Base-by-base conservation (phyloP, 2,329 filamentous ascomycete genomes). In the Chalara sp. region DNA sequence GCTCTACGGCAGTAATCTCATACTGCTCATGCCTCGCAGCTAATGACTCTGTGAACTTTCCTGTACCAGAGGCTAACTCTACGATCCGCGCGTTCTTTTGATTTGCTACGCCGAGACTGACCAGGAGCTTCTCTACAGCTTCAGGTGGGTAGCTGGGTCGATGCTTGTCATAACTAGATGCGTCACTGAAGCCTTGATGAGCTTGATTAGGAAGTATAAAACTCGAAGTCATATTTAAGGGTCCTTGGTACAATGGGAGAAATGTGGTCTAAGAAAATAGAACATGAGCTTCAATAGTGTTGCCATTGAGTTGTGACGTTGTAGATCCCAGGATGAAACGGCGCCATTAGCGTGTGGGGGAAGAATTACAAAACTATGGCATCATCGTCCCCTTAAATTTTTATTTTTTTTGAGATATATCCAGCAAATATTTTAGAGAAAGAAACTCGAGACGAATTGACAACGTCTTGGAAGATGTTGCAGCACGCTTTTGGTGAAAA, bases 31-130 rank as follows among this genome's bases (percentile, higher is more conserved):
- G 69, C 32, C 83, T 70, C 11, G 65, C 69, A 6, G 80, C 78
- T 33, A 89, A 71, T 13, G 76, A 59, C 63, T 84, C 80, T 0
- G 84, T 87, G 61, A 87, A 83, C 61, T 87, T 87, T 30, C 85
- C 85, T 1, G 84, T 87, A 0, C 84, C 84, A 3, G 83, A 81
- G 1, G 77, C 84, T 13, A 88, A 70, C 63, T 88, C 84, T 29
- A 87, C 64, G 40, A 87, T 67, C 43, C 67, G 73, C 11, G 76
- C 75, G 44, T 70, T 68, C 6, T 67, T 47, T 13, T 71, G 61
- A 30, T 70, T 72, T 31, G 71, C 67, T 6, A 88, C 65, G 5
- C 71, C 67, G n/a, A 86, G 69, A 46, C 74, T 70, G 12, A 64
- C 58, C 4, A 90, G 74, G 13, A 90, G 76, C 35, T 69, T 66